phyloP scores from a whole-genome alignment of 306 rosid species.

The Cucurbita ficifolia region DNA sequence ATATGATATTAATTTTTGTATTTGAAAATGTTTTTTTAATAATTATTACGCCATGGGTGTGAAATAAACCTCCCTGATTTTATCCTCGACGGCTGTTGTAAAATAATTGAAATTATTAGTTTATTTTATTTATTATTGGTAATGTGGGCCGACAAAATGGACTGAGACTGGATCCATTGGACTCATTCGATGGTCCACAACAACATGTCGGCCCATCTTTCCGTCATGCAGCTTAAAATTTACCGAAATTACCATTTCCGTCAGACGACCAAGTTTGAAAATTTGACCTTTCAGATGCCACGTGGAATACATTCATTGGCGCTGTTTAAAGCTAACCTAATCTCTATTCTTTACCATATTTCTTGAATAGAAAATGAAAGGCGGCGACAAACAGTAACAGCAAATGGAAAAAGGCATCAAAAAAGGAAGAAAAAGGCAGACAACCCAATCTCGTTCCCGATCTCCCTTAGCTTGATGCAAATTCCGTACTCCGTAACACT shows the following conservation, averaged over 20 bases:
- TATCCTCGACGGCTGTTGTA: background rate
- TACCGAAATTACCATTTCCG: background rate
- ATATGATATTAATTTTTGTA: too few species aligned
- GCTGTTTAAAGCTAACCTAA: background rate
- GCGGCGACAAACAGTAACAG: background rate
- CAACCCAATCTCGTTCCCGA: background rate
- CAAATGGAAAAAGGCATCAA: background rate
- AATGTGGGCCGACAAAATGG: background rate
- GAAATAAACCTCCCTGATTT: too few species aligned
- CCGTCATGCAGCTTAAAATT: background rate
- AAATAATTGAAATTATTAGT: background rate
- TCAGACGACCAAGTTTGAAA: too few species aligned
- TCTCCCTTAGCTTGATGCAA: background rate
- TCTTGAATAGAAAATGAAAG: background rate
- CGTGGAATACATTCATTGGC: too few species aligned
- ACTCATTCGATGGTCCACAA: background rate
- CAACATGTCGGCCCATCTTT: background rate
- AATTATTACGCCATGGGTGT: too few species aligned
- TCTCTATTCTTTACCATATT: background rate
- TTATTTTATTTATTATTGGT: background rate
- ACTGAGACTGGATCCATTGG: background rate
- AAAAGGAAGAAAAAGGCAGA: background rate
- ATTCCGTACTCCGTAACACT: conserved; percentile 7
- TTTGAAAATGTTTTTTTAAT: too few species aligned
- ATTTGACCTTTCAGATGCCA: too few species aligned